These are phyloP conservation scores for Leishmania aethiopica DNA, from an alignment of 208 protist species.

Conservation along the genomic window DNA sequence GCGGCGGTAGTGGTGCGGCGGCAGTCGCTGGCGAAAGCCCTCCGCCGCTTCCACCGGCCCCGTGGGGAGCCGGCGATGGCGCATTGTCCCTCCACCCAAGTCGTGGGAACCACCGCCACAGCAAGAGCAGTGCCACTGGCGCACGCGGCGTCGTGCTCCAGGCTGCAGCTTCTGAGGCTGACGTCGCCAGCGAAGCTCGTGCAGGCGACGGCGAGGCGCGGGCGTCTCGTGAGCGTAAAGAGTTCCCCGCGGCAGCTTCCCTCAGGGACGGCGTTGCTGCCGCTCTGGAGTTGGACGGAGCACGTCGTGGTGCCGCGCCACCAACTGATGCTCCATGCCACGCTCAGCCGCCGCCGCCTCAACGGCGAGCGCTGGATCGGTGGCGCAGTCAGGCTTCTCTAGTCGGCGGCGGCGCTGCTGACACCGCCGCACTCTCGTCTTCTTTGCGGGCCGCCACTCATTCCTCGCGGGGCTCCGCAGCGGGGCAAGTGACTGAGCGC, in stretches of 20 bases:
- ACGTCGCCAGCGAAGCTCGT: background rate
- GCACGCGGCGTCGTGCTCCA: background rate
- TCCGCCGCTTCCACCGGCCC: slow-evolving; percentile 23
- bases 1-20: background rate
- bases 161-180: background rate
- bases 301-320: background rate
- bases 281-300: background rate
- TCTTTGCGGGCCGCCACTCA: background rate
- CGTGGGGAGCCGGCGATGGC: background rate
- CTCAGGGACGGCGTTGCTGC: background rate
- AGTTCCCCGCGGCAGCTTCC: too few relatives aligned
- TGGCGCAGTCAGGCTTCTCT: slow-evolving; percentile 6
- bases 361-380: background rate
- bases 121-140: background rate
- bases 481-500: background rate
- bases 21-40: slow-evolving; percentile 10
- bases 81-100: background rate
- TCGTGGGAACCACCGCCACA: background rate
- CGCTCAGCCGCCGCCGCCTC: background rate
- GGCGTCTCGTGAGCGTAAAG: too few relatives aligned
- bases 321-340: background rate
- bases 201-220: background rate
- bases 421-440: background rate
- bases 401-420: background rate
- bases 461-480: background rate